phyloP scores from a whole-genome alignment of 116 monocot genomes.

The Zostera marina region DNA sequence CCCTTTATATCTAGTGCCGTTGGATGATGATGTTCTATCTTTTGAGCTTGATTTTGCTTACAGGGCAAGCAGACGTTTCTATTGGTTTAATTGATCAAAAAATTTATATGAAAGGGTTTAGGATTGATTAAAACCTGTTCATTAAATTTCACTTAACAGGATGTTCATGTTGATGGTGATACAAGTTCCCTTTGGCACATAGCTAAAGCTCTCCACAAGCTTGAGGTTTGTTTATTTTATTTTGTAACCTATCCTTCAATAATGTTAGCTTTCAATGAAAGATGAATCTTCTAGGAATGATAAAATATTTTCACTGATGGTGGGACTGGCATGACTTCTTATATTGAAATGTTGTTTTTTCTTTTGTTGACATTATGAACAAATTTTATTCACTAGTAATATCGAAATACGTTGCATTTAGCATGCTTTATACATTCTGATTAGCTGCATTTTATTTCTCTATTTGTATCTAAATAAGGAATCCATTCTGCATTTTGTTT shows the following conservation, averaged over 20 bases:
- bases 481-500: too few relatives aligned
- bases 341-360: neutral
- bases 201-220: conserved; percentile 88
- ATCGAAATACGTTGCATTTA: too few relatives aligned
- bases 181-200: conserved; percentile 95
- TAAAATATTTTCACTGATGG: neutral
- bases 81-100: neutral
- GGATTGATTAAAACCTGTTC: neutral
- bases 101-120: neutral
- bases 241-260: neutral
- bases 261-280: neutral
- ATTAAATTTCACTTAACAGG: conserved; percentile 29
- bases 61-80: conserved; percentile 24
- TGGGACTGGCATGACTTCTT: neutral
- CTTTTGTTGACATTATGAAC: neutral
- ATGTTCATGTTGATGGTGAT: conserved; percentile 83
- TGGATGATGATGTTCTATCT: conserved; percentile 92
- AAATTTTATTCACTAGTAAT: too few relatives aligned
- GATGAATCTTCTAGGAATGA: neutral
- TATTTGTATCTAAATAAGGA: too few relatives aligned
- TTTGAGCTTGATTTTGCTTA: conserved; percentile 82
- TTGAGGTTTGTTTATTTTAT: conserved; percentile 44
- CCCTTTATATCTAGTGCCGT: conserved; percentile 72
- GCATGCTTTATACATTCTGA: too few relatives aligned
- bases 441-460: too few relatives aligned